A percentile compares a stretch with the other conserved stretches of the same genome.
Evolutionary conservation across 2,329 filamentous ascomycete genomes (phyloP).

Genomic region (Atkinsonella hypoxylon): DNA sequence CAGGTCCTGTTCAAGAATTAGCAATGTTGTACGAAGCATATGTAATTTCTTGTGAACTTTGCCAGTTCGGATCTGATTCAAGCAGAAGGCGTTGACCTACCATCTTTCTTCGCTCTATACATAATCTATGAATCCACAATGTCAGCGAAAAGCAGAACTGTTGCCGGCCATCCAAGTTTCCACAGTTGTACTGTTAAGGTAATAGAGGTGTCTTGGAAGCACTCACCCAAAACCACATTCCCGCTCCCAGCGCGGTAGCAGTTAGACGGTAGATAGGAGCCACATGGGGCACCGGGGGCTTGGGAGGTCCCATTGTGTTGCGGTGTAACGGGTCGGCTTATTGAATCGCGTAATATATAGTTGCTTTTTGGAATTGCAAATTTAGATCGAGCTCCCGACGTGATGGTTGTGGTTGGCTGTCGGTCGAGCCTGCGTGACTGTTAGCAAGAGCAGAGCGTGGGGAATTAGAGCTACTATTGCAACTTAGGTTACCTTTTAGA

Average conservation of each 20-base stretch:
- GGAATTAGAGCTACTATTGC: neutral
- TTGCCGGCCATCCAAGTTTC: too few species aligned
- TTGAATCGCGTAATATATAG: neutral
- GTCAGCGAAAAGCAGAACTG: neutral
- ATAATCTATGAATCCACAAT: conserved; percentile 50
- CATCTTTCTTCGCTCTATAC: conserved; percentile 94
- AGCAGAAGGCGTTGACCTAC: conserved; percentile 28
- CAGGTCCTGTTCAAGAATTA: conserved; percentile 40
- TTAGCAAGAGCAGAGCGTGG: neutral
- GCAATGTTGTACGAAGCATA: neutral
- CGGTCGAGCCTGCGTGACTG: neutral
- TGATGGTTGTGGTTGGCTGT: neutral
- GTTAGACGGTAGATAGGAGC: conserved; percentile 65
- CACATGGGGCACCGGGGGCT: conserved; percentile 36
- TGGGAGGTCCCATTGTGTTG: conserved; percentile 21
- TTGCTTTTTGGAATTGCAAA: neutral
- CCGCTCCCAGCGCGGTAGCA: conserved; percentile 77
- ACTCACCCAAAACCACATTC: conserved; percentile 99
- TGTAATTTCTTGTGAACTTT: neutral
- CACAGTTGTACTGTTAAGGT: neutral
- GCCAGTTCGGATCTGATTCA: neutral
- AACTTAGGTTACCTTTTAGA: neutral
- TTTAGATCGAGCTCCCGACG: neutral
- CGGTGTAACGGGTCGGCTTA: neutral
- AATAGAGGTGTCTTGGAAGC: neutral